Evolutionary conservation across 2,329 filamentous ascomycete species (phyloP).

Genomic region (Amphichorda felina): DNA sequence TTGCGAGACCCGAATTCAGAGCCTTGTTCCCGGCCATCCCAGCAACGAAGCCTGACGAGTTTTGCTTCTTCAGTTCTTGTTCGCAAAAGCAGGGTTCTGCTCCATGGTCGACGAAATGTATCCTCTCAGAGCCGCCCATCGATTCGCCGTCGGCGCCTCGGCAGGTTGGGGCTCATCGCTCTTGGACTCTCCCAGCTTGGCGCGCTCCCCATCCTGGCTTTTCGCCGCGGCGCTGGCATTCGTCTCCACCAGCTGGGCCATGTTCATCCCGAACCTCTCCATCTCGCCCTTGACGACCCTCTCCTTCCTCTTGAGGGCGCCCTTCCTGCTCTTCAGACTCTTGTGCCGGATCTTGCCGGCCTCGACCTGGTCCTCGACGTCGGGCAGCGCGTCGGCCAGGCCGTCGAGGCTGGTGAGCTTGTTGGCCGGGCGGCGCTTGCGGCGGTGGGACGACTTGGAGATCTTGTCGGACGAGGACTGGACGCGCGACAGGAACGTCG

Average conservation of each 20-base stretch:
- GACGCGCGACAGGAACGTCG: conserved; percentile 66
- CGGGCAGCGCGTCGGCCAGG: conserved; percentile 71
- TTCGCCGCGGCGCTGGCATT: no score
- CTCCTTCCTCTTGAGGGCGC: conserved; percentile 75
- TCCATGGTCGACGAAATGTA: conserved; percentile 87
- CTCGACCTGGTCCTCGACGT: conserved; percentile 34
- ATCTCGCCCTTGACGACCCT: conserved; percentile 69
- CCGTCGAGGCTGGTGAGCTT: conserved; percentile 69
- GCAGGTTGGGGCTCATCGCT: no score
- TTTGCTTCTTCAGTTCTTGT: conserved; percentile 12
- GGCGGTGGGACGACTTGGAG: conserved; percentile 7
- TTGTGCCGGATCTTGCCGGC: conserved; percentile 56
- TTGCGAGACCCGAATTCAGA: no score
- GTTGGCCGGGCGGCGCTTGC: conserved; percentile 49
- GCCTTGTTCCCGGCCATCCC: no score
- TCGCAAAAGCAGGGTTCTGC: conserved; percentile 63
- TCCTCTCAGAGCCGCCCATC: conserved; percentile 71
- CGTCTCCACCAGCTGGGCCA: conserved; percentile 59
- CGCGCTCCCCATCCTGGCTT: no score
- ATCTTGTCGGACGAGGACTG: conserved; percentile 9
- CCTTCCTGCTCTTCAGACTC: conserved; percentile 63
- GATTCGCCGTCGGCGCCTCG: conserved; percentile 35
- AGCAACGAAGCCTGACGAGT: no score
- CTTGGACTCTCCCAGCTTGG: no score
- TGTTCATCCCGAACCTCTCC: conserved; percentile 70